Percentiles rank a stretch among this genome's conserved stretches.
Evolutionary conservation across 768 basidiomycete species (phyloP).

Genomic region (Brasilioporus rufonigricans): DNA sequence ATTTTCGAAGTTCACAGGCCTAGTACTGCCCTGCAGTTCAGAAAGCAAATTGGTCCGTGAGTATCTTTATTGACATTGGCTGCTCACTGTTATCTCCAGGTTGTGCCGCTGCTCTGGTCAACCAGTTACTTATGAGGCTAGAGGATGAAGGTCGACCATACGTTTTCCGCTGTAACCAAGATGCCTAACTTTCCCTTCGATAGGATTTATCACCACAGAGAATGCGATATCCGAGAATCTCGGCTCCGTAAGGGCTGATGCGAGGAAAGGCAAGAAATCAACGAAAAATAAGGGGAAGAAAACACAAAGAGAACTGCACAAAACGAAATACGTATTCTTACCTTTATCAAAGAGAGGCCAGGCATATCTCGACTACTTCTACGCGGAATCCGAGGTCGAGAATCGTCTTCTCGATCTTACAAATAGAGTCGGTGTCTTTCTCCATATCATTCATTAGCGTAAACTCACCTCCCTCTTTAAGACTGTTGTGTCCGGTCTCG

Average conservation of each 20-base stretch:
- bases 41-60: conserved; percentile 55
- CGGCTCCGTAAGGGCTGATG: conserved; percentile 40
- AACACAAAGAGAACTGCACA: conserved; percentile 51
- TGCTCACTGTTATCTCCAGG: conserved; percentile 35
- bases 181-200: conserved; percentile 5
- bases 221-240: conserved; percentile 47
- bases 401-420: conserved; percentile 58
- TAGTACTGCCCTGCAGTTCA: conserved; percentile 50
- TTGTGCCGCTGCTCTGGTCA: conserved; percentile 51
- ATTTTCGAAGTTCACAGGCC: conserved; percentile 52
- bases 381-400: conserved; percentile 58
- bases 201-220: conserved; percentile 63
- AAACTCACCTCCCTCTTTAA: conserved; percentile 5
- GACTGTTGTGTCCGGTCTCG: conserved; percentile 7
- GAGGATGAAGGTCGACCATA: conserved; percentile 59
- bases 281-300: conserved; percentile 43
- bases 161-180: not conserved
- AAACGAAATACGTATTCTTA: conserved; percentile 58
- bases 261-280: conserved; percentile 39
- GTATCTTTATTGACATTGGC: not conserved
- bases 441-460: not conserved
- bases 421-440: conserved; percentile 45
- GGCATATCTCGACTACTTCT: conserved; percentile 68
- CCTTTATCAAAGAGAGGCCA: conserved; percentile 40
- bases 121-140: conserved; percentile 64